These are phyloP conservation scores for Cordyceps farinosa DNA, from an alignment of 2,329 filamentous ascomycete genomes.

Conservation along the genomic window DNA sequence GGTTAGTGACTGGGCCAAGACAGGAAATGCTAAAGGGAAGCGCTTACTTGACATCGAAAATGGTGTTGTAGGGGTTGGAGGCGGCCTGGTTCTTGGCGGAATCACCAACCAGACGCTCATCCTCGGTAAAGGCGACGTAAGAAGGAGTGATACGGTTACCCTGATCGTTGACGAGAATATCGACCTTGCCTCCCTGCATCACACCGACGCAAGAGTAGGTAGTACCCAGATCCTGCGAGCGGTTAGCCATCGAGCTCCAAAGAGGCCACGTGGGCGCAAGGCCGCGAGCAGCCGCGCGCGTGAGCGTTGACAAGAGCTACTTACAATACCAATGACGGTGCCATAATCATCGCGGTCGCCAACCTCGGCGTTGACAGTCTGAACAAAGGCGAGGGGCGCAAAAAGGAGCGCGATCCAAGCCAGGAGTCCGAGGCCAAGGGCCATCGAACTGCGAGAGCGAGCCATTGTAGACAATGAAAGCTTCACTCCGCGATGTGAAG, in stretches of 20 bases:
- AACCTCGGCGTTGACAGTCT: conserved; percentile 59
- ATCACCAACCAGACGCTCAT: conserved; percentile 95
- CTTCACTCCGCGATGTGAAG: conserved; percentile 20
- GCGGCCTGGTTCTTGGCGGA: conserved; percentile 95
- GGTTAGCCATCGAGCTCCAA: conserved; percentile 23
- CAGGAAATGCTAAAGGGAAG: background rate
- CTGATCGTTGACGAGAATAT: conserved; percentile 95
- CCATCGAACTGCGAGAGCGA: conserved; percentile 63
- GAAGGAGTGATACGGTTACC: conserved; percentile 95
- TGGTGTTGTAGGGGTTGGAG: conserved; percentile 70
- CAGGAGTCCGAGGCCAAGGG: conserved; percentile 80
- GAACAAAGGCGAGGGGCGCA: conserved; percentile 79
- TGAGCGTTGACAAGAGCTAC: conserved; percentile 22
- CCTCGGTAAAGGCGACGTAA: conserved; percentile 94
- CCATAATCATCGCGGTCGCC: conserved; percentile 76
- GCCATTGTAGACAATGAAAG: conserved; percentile 40
- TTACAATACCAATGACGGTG: conserved; percentile 87
- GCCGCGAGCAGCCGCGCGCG: background rate
- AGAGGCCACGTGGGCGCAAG: background rate
- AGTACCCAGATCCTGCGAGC: conserved; percentile 72
- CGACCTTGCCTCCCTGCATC: conserved; percentile 92
- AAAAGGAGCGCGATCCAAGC: conserved; percentile 91
- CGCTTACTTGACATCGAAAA: conserved; percentile 81
- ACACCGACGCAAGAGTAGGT: conserved; percentile 90
- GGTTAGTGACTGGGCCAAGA: conserved; percentile 22